Base-by-base conservation (phyloP, 495 filamentous ascomycete genomes). In the Astrothelium macrocarpum region DNA sequence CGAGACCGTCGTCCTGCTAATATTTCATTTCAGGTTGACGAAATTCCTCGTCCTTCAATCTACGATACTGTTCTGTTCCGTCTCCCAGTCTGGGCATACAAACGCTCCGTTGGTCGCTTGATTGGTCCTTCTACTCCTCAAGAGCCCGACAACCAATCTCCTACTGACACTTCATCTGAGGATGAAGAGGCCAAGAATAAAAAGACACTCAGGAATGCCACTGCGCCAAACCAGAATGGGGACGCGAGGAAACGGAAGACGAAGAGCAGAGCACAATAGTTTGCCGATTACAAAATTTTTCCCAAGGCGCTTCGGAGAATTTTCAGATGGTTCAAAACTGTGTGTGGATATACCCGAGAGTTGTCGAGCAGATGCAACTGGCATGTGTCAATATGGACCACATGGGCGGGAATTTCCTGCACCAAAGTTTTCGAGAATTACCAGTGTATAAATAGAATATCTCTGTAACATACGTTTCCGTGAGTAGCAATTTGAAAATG, bases 31-130 rank as follows among this genome's bases (percentile, higher is more conserved):
- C 61, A 79, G 77, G 68, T 72, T 59, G 66, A 78, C 60, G 76
- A 77, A 64, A 75, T 77, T 28, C 64, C 71, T 39, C 60, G 60
- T 23, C 76, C 77, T 11, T 72, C 72, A 36, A 67, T 79, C 59
- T 65, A 56, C 36, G 68, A 79, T 63, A 79, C 77, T 9, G 64
- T 72, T 45, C 70, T 79, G n/a, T 72, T 76, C 67, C 73, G 73
- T 25, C 65, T 77, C 9, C 77, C 77, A 7, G 65, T 75, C n/a
- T 74, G 63, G 65, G 56, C 70, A 31, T 77, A 75, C 73, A 70
- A 70, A 56, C 70, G 70, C 16, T 67, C 67, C 31, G 32, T 74
- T 56, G 74, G 74, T 46, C 70, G 74, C 53, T 3, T 74, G 23
- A 59, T 71, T 18, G 67, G 49, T 29, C 16, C 20, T 16, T 9